Conservation (phyloP, 768 basidiomycete species). For the Tylopilus balloui region DNA sequence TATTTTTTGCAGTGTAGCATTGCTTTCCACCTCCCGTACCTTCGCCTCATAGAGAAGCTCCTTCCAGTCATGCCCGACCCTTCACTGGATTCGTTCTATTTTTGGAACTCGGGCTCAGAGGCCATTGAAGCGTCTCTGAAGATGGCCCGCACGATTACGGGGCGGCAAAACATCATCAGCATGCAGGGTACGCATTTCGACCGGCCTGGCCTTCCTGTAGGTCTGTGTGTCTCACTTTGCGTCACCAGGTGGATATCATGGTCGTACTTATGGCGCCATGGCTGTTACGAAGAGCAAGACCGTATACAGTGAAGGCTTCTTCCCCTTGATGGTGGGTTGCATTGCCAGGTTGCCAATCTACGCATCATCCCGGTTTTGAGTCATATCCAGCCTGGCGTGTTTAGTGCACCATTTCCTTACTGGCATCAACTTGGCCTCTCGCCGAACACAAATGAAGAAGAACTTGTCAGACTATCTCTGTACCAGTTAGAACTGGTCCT, state of each 20-base stretch:
- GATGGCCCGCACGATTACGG: constrained; percentile 75
- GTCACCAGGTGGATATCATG: constrained; percentile 73
- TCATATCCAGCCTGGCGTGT: constrained; percentile 68
- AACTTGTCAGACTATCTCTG: constrained; percentile 59
- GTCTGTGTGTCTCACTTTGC: constrained; percentile 1
- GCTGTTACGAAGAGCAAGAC: constrained; percentile 94
- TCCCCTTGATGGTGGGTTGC: constrained; percentile 73
- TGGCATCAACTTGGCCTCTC: constrained; percentile 80
- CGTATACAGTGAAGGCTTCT: constrained; percentile 72
- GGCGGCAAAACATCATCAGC: constrained; percentile 80
- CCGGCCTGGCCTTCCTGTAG: background rate
- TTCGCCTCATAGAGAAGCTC: constrained; percentile 79
- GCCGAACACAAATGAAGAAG: constrained; percentile 48
- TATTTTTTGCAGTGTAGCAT: constrained; percentile 71
- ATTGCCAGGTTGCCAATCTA: background rate
- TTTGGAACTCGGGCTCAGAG: constrained; percentile 95
- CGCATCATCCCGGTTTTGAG: background rate
- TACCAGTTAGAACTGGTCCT: constrained; percentile 80
- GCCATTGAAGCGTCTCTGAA: constrained; percentile 89
- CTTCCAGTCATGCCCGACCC: constrained; percentile 87
- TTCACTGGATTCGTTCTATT: constrained; percentile 93
- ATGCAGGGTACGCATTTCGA: constrained; percentile 65
- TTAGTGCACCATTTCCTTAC: constrained; percentile 80
- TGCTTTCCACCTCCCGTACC: constrained; percentile 80
- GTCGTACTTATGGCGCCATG: constrained; percentile 91